Evolutionary conservation across 164 flowering plant species (phyloP).

Genomic region (Warburgia ugandensis): DNA sequence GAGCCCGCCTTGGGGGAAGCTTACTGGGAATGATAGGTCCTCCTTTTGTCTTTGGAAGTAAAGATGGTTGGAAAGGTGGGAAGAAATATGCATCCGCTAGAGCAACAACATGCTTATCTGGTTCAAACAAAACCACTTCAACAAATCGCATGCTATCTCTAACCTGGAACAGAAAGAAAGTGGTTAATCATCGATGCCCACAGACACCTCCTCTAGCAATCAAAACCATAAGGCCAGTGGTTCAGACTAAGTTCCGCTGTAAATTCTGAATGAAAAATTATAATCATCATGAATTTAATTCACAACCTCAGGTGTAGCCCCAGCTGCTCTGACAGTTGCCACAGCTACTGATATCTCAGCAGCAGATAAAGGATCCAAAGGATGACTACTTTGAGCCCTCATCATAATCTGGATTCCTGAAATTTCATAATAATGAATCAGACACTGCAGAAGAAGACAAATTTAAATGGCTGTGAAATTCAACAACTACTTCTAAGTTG

Average conservation of each 20-base stretch:
- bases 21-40: conserved; percentile 72
- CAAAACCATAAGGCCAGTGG: too few relatives aligned
- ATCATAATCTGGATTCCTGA: conserved; percentile 47
- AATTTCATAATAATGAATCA: conserved; percentile 8
- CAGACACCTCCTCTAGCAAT: too few relatives aligned
- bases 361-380: conserved; percentile 83
- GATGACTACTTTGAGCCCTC: conserved; percentile 73
- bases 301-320: conserved; percentile 91
- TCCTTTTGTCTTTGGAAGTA: conserved; percentile 78
- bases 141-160: conserved; percentile 92
- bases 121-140: conserved; percentile 78
- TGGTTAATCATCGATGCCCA: too few relatives aligned
- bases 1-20: conserved; percentile 82
- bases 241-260: too few relatives aligned
- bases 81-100: conserved; percentile 95
- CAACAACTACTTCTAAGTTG: too few relatives aligned
- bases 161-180: too few relatives aligned
- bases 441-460: neutral
- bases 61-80: conserved; percentile 90
- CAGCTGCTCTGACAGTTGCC: conserved; percentile 91
- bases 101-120: conserved; percentile 80
- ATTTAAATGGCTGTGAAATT: neutral
- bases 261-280: too few relatives aligned
- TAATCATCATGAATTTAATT: neutral
- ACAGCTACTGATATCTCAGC: conserved; percentile 91